Percentiles rank a stretch among this genome's conserved stretches.
These are phyloP conservation scores for Colletotrichum sp. DNA, from an alignment of 2,329 filamentous ascomycete genomes.

Conservation along the genomic window DNA sequence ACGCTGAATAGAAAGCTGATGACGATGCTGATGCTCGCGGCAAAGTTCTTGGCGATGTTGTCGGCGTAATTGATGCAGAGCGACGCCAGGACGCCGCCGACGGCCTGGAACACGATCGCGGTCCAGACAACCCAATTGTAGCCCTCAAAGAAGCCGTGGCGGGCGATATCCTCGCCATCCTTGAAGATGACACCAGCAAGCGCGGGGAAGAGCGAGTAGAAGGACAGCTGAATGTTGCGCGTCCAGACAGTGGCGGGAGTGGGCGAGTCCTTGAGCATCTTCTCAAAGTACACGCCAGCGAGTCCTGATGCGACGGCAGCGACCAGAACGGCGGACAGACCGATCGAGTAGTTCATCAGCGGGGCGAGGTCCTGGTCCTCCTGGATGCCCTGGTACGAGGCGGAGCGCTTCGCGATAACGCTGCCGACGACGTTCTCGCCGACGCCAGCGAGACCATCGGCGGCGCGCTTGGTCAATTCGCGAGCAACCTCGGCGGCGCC, in stretches of 20 bases:
- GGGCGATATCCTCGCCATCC: conserved; percentile 82
- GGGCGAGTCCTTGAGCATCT: conserved; percentile 86
- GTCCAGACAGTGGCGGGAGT: conserved; percentile 79
- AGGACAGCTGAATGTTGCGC: conserved; percentile 90
- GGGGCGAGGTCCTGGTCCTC: conserved; percentile 59
- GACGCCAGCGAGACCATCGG: conserved; percentile 37
- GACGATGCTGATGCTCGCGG: conserved; percentile 89
- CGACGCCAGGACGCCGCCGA: conserved; percentile 78
- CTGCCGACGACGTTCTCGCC: conserved; percentile 28
- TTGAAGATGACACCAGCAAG: conserved; percentile 85
- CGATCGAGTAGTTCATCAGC: conserved; percentile 78
- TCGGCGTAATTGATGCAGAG: conserved; percentile 83
- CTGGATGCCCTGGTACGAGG: conserved; percentile 89
- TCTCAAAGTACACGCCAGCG: conserved; percentile 88
- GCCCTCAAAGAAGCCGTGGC: conserved; percentile 90
- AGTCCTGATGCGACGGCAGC: conserved; percentile 83
- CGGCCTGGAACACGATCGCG: conserved; percentile 81
- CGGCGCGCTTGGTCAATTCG: conserved; percentile 55
- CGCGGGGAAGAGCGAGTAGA: conserved; percentile 92
- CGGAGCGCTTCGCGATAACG: conserved; percentile 71
- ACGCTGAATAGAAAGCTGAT: conserved; percentile 86
- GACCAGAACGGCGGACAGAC: conserved; percentile 77
- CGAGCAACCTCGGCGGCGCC: conserved; percentile 53
- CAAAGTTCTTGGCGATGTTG: conserved; percentile 93
- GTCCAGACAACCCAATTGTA: conserved; percentile 94